Evolutionary conservation across 2,329 filamentous ascomycete genomes (phyloP).

Genomic region (Chrysoporthe cubensis): DNA sequence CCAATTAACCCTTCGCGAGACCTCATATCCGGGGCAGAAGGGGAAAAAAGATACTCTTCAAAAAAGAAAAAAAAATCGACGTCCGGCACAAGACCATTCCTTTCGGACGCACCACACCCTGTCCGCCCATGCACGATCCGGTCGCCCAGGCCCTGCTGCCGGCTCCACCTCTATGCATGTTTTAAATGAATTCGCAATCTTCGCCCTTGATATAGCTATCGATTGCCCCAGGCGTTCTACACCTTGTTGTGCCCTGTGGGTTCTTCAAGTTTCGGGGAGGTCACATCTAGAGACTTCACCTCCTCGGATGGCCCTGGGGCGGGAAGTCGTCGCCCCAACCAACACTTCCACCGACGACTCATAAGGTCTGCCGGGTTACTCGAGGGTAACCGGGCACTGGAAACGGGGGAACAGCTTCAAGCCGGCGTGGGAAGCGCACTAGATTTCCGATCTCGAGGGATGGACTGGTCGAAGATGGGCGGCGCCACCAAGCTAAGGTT

Average conservation of each 20-base stretch:
- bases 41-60: not conserved
- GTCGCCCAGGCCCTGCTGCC: conserved; percentile 17
- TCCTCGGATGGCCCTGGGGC: conserved; percentile 23
- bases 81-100: not conserved
- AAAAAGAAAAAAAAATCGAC: not conserved
- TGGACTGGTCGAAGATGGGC: conserved; percentile 20
- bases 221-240: conserved; percentile 15
- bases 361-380: not conserved
- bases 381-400: conserved; percentile 4
- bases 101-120: conserved; percentile 9
- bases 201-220: conserved; percentile 27
- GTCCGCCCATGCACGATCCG: conserved; percentile 15
- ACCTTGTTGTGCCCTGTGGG: conserved; percentile 8
- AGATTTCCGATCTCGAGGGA: not conserved
- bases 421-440: not conserved
- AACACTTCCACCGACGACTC: not conserved
- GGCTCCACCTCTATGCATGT: conserved; percentile 29
- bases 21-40: conserved; percentile 13
- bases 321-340: conserved; percentile 15
- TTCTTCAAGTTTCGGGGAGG: conserved; percentile 11
- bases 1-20: not conserved
- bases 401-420: conserved; percentile 7
- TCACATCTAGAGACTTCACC: conserved; percentile 10
- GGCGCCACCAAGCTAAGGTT: conserved; percentile 51
- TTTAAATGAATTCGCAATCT: conserved; percentile 29